Percentiles rank a stretch among this genome's conserved stretches.
These are phyloP conservation scores for Aciculoconidium aculeatum DNA, from an alignment of 805 yeast species.

Conservation along the genomic window DNA sequence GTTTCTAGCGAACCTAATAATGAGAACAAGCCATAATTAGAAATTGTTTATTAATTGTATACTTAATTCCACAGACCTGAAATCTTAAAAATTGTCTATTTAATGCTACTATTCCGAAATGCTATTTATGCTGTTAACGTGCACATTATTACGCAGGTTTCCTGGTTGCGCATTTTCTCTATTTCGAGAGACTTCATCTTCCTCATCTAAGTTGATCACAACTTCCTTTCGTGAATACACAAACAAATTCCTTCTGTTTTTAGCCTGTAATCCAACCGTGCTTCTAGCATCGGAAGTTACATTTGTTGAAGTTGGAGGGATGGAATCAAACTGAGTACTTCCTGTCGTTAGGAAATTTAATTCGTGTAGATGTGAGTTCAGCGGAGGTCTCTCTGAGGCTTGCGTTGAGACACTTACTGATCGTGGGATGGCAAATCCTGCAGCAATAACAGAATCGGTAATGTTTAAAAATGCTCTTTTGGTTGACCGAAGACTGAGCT, in stretches of 20 bases:
- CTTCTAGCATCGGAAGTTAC: slow-evolving; percentile 1
- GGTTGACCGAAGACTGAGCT: no score
- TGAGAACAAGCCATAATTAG: no score
- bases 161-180: not conserved
- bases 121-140: no score
- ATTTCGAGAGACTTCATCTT: slow-evolving; percentile 3
- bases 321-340: not conserved
- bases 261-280: slow-evolving; percentile 1
- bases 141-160: no score
- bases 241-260: slow-evolving; percentile 28
- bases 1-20: no score
- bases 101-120: no score
- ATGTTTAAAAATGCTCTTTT: slow-evolving; percentile 36
- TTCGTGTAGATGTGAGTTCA: slow-evolving; percentile 9
- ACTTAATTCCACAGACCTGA: no score
- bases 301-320: not conserved
- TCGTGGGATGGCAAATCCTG: slow-evolving; percentile 53
- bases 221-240: slow-evolving; percentile 36
- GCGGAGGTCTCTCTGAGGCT: slow-evolving; percentile 5
- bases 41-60: no score
- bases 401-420: slow-evolving; percentile 35
- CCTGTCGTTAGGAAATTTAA: not conserved
- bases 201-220: slow-evolving; percentile 21
- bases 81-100: no score
- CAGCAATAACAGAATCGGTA: slow-evolving; percentile 51